A percentile compares a stretch with the other conserved stretches of the same genome.
Conservation (phyloP, 169 alveolate genomes). For the Cryptosporidium tyzzeri region DNA sequence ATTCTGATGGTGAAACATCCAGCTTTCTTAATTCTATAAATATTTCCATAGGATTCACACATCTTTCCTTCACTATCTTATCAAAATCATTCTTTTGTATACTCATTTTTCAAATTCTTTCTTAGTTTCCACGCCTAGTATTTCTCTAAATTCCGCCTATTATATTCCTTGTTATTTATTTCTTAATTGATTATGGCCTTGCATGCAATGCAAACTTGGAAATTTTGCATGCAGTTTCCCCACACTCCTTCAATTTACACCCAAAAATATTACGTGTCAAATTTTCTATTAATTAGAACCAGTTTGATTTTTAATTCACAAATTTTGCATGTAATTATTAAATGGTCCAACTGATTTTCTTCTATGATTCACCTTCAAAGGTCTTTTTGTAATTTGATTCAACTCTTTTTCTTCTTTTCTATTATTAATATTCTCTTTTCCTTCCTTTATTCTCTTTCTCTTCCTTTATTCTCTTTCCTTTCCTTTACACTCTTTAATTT, state of each 20-base stretch:
- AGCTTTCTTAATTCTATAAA: slow-evolving; percentile 15
- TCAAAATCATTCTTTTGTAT: neutral
- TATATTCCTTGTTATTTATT: neutral
- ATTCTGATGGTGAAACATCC: slow-evolving; percentile 41
- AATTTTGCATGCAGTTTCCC: slow-evolving; percentile 8
- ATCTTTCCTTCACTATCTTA: slow-evolving; percentile 18
- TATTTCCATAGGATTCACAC: slow-evolving; percentile 24
- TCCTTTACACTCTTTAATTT: neutral
- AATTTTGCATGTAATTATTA: neutral
- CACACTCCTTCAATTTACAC: slow-evolving; percentile 7
- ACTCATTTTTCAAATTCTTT: neutral
- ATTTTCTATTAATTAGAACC: neutral
- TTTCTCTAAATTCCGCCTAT: neutral
- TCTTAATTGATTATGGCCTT: neutral
- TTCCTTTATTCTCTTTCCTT: neutral
- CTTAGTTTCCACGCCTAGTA: too few species aligned
- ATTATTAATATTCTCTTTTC: too few species aligned
- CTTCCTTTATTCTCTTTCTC: neutral
- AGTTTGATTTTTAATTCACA: neutral
- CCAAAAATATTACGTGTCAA: neutral
- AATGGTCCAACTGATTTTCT: neutral
- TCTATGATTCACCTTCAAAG: neutral
- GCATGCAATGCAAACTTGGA: neutral
- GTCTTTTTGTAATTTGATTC: too few species aligned
- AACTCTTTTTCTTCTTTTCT: too few species aligned